These are phyloP conservation scores for Alternaria gaisen DNA, from an alignment of 2,329 filamentous ascomycete species.

Conservation along the genomic window DNA sequence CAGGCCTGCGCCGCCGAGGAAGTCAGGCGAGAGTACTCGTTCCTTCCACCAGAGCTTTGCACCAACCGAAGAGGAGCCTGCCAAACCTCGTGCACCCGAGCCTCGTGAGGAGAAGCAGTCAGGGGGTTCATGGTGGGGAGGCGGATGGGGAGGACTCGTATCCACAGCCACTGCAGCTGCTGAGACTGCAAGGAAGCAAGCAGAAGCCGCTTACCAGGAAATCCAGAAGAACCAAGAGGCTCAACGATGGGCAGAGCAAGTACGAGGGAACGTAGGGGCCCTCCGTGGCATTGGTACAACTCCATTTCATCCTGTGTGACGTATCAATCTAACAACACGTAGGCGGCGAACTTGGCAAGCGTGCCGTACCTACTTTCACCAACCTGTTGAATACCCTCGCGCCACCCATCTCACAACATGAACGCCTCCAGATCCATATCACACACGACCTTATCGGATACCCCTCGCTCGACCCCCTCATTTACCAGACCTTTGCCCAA, in stretches of 20 bases:
- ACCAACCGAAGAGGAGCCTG: conserved; percentile 61
- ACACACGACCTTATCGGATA: conserved; percentile 96
- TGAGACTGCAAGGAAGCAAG: conserved; percentile 85
- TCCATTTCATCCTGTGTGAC: not conserved
- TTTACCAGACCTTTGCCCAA: conserved; percentile 89
- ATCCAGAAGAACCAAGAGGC: conserved; percentile 97
- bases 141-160: conserved; percentile 79
- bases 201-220: conserved; percentile 91
- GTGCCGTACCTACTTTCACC: conserved; percentile 92
- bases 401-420: conserved; percentile 94
- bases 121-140: conserved; percentile 67
- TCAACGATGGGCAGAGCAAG: conserved; percentile 93
- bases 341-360: conserved; percentile 77
- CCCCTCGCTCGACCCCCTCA: conserved; percentile 89
- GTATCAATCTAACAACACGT: conserved; percentile 26
- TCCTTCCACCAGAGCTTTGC: conserved; percentile 77
- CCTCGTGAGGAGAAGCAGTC: conserved; percentile 58
- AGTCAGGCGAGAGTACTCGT: conserved; percentile 79
- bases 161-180: conserved; percentile 84
- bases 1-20: conserved; percentile 64
- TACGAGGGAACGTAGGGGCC: conserved; percentile 85
- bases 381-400: conserved; percentile 94
- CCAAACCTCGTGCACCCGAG: conserved; percentile 58
- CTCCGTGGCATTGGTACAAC: conserved; percentile 75
- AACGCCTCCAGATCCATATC: conserved; percentile 95